Conservation (phyloP, 164 flowering plant species). For the Litsea cubeba region DNA sequence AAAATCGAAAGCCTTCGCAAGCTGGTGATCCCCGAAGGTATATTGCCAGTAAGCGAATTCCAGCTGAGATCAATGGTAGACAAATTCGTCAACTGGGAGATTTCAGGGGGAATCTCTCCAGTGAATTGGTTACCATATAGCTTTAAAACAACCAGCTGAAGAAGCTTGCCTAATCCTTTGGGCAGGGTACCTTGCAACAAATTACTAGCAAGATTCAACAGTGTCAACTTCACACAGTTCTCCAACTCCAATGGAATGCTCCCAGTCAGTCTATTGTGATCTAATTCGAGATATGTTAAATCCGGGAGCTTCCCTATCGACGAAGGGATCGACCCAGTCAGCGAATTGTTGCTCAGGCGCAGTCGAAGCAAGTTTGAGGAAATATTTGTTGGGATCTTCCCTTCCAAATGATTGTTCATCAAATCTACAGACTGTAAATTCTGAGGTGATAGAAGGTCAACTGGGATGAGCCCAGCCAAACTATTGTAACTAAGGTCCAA, state of each 20-base stretch:
- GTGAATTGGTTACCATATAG: slow-evolving; percentile 42
- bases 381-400: slow-evolving; percentile 37
- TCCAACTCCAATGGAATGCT: slow-evolving; percentile 44
- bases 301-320: slow-evolving; percentile 18
- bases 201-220: slow-evolving; percentile 56
- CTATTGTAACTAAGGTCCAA: slow-evolving; percentile 64
- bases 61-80: slow-evolving; percentile 41
- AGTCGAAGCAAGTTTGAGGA: slow-evolving; percentile 44
- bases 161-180: slow-evolving; percentile 35
- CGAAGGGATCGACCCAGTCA: slow-evolving; percentile 39
- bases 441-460: slow-evolving; percentile 32
- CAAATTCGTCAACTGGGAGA: slow-evolving; percentile 29
- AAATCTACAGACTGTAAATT: slow-evolving; percentile 49
- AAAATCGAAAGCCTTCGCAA: slow-evolving; percentile 31
- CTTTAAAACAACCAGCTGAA: slow-evolving; percentile 41
- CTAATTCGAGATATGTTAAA: slow-evolving; percentile 60
- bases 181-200: slow-evolving; percentile 43
- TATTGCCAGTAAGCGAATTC: slow-evolving; percentile 49
- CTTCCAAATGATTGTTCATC: slow-evolving; percentile 40
- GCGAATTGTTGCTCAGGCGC: slow-evolving; percentile 50
- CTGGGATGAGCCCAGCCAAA: slow-evolving; percentile 45
- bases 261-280: slow-evolving; percentile 44
- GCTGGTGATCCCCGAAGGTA: slow-evolving; percentile 40
- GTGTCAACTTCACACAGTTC: slow-evolving; percentile 34
- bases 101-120: slow-evolving; percentile 46